Base-by-base conservation (phyloP, 164 flowering plant species). In the Stephania japonica region DNA sequence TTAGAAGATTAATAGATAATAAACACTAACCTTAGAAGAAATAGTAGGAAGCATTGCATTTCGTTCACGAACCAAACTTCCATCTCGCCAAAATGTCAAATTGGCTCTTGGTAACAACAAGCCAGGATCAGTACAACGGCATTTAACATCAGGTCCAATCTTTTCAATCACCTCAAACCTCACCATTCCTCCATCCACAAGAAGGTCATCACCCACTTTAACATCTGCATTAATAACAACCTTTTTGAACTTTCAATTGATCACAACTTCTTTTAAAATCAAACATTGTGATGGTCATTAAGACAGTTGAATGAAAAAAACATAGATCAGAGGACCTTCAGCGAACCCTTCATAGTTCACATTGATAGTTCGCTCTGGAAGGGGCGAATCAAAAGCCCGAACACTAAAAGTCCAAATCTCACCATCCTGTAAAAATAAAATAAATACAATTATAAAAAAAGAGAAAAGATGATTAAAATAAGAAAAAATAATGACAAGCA, bases 151-250 rank as follows among this genome's bases (percentile, higher is more conserved):
- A 25, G 98, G 99, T 65, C 99, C 99, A 80, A 95, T 81, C 82
- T 90, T 95, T 84, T 93, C 97, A 77, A 89, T 85, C 81, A 95
- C 99, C 69, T 95, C 99, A 85, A 93, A 93, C 82, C 98, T 90
- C 78, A 91, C 98, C 99, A 95, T 95, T 77, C 99, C 98, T 64
- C 99, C 99, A 83, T 95, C 98, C 75, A 95, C 96, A 44, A 95
- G 89, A 71, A 95, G 93, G 72, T 95, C 97, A 83, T 95, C 98
- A 53, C 97, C 98, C 38, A 91, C 94, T 80, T 86, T 82, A 67
- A 95, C 92, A 81, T 93, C 99, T 93, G 86, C 32, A 73, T 53
- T 65, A 79, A 50, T 75, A 16, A 26, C 41, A 75, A 59, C 64
- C 67, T 50, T 59, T 70, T 73, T 64, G 9, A 67, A 74, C 67